Percentiles rank a stretch among this genome's conserved stretches.
These are phyloP conservation scores for Podaxis sp. DNA, from an alignment of 768 basidiomycete species.

Conservation along the genomic window DNA sequence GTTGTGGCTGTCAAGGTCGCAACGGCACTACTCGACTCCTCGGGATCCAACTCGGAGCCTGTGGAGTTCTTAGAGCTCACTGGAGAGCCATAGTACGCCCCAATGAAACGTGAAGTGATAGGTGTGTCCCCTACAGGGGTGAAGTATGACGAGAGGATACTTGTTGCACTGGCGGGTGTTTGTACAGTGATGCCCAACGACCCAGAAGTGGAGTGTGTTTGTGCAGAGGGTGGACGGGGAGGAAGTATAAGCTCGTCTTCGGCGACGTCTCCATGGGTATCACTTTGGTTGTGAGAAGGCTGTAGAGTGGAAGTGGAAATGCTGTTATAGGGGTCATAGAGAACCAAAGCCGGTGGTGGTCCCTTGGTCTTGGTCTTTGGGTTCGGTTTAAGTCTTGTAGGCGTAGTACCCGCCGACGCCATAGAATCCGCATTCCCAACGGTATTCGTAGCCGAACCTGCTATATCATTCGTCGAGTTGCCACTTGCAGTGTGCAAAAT, in stretches of 20 bases:
- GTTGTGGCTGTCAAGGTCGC: background rate
- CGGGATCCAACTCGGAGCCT: background rate
- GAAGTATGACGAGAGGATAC: conserved; percentile 43
- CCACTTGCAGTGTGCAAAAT: background rate
- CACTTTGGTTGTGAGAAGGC: background rate
- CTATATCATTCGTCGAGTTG: background rate
- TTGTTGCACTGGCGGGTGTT: conserved; percentile 33
- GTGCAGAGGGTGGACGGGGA: background rate
- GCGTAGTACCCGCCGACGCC: background rate
- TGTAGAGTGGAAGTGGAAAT: background rate
- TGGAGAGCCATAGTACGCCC: background rate
- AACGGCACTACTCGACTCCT: background rate
- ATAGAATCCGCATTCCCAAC: background rate
- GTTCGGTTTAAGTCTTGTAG: conserved; percentile 1
- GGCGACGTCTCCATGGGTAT: background rate
- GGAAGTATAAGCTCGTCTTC: background rate
- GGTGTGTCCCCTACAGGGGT: conserved; percentile 40
- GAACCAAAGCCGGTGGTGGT: conserved; percentile 7
- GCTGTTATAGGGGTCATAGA: conserved; percentile 2
- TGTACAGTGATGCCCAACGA: conserved; percentile 12
- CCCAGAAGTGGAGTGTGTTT: background rate
- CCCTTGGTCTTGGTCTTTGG: background rate
- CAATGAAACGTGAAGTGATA: conserved; percentile 11
- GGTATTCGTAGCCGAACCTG: background rate
- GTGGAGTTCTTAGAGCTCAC: background rate